phyloP scores from a whole-genome alignment of 805 yeast species.

The Candida coquimbonensis region DNA sequence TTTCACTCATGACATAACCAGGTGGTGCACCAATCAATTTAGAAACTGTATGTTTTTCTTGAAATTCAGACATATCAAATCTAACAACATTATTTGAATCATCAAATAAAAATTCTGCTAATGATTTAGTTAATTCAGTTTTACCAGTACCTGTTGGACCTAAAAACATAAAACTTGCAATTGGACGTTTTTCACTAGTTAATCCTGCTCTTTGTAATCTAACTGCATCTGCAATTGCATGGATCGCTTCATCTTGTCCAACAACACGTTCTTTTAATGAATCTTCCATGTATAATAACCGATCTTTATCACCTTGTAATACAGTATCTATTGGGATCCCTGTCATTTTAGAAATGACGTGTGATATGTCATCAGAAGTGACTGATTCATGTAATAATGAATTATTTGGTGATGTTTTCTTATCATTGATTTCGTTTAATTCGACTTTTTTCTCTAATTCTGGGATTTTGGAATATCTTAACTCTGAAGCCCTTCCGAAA shows the following conservation, averaged over 20 bases:
- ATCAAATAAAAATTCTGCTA: slow-evolving; percentile 88
- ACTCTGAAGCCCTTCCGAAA: slow-evolving; percentile 81
- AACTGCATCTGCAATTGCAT: slow-evolving; percentile 87
- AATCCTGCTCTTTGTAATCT: slow-evolving; percentile 95
- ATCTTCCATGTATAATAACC: slow-evolving; percentile 80
- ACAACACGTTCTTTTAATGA: slow-evolving; percentile 72
- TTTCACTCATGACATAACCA: slow-evolving; percentile 92
- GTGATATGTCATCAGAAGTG: slow-evolving; percentile 88
- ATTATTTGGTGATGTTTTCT: slow-evolving; percentile 14
- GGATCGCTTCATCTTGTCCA: slow-evolving; percentile 94
- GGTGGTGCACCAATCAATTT: slow-evolving; percentile 97
- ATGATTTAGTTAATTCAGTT: slow-evolving; percentile 88
- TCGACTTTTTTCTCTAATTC: slow-evolving; percentile 59
- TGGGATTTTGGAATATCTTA: slow-evolving; percentile 85
- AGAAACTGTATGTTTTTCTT: slow-evolving; percentile 86
- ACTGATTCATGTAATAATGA: slow-evolving; percentile 80
- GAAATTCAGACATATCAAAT: slow-evolving; percentile 97
- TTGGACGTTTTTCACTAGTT: slow-evolving; percentile 90
- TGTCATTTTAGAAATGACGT: slow-evolving; percentile 88
- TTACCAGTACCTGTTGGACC: slow-evolving; percentile 99
- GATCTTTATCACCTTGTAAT: slow-evolving; percentile 91
- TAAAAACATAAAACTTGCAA: slow-evolving; percentile 91
- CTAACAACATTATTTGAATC: slow-evolving; percentile 81
- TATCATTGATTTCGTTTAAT: slow-evolving; percentile 28
- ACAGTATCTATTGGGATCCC: slow-evolving; percentile 91